phyloP scores from a whole-genome alignment of 1,139 yeast genomes.

The Debaryomycetaceae sp. region DNA sequence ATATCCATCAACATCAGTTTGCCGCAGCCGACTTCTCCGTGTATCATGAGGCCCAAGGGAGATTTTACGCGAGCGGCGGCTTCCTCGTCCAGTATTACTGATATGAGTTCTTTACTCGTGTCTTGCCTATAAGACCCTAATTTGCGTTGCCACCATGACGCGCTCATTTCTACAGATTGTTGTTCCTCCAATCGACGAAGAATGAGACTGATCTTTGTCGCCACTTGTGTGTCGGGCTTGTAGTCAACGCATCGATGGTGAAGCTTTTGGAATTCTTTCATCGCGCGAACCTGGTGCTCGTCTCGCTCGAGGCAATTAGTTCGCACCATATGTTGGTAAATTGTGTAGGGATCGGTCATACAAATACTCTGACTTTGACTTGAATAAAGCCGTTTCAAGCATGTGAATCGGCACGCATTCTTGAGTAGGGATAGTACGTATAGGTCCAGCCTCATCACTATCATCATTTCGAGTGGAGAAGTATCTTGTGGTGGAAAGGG shows the following conservation, averaged over 20 bases:
- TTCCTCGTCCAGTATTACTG: constrained; percentile 52
- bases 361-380: too few species aligned
- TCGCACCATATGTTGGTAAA: constrained; percentile 45
- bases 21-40: constrained; percentile 73
- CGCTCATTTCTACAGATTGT: constrained; percentile 11
- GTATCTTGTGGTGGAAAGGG: too few species aligned
- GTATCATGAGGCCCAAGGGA: constrained; percentile 55
- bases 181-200: constrained; percentile 37
- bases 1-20: constrained; percentile 67
- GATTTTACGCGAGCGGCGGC: constrained; percentile 44
- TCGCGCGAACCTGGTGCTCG: constrained; percentile 49
- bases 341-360: constrained; percentile 51
- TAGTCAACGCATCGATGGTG: constrained; percentile 52
- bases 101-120: constrained; percentile 27
- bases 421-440: too few species aligned
- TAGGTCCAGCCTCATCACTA: too few species aligned
- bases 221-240: constrained; percentile 42
- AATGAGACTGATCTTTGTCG: constrained; percentile 35
- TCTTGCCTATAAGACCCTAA: constrained; percentile 22
- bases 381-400: too few species aligned
- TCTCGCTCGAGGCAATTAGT: constrained; percentile 45
- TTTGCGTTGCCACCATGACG: constrained; percentile 11
- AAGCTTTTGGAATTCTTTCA: constrained; percentile 53
- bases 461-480: too few species aligned
- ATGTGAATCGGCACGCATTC: too few species aligned